Evolutionary conservation across 805 yeast genomes (phyloP).

Genomic region (Kodamaea jinghongensis): DNA sequence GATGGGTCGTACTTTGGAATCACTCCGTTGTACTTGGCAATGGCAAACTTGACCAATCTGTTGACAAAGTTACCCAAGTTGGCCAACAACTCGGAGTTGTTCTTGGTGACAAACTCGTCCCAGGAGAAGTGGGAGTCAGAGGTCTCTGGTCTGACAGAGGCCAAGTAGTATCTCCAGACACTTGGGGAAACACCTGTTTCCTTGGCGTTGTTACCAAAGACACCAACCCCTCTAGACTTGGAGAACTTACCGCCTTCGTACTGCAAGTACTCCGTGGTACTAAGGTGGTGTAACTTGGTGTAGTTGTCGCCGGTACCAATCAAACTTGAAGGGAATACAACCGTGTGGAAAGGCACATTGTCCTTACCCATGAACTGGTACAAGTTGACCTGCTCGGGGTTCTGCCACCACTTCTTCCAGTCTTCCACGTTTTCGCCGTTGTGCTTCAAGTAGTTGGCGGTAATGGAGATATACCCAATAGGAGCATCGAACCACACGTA

Average conservation of each 20-base stretch:
- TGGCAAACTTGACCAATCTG: constrained; percentile 85
- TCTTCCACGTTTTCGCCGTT: constrained; percentile 24
- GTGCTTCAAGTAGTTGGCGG: constrained; percentile 72
- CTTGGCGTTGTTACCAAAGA: constrained; percentile 95
- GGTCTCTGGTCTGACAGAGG: constrained; percentile 90
- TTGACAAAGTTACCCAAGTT: constrained; percentile 96
- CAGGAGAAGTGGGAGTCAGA: constrained; percentile 97
- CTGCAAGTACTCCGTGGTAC: constrained; percentile 94
- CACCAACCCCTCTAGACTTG: constrained; percentile 97
- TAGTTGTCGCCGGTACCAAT: constrained; percentile 85
- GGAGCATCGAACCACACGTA: constrained; percentile 99
- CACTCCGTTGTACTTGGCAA: constrained; percentile 88
- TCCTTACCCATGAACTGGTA: constrained; percentile 99
- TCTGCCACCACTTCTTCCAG: constrained; percentile 94
- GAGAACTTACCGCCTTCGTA: constrained; percentile 98
- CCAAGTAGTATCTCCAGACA: constrained; percentile 96
- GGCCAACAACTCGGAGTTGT: constrained; percentile 90
- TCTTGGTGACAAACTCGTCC: constrained; percentile 92
- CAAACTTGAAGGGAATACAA: constrained; percentile 91
- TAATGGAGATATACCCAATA: constrained; percentile 93
- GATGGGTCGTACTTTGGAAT: constrained; percentile 63
- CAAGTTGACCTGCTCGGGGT: constrained; percentile 83
- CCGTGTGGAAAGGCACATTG: constrained; percentile 98
- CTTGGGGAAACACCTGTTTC: constrained; percentile 88
- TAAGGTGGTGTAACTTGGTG: constrained; percentile 88